A percentile compares a stretch with the other conserved stretches of the same genome.
Conservation (phyloP, 192 early-diverging fungal genomes). For the Thamnidium elegans region DNA sequence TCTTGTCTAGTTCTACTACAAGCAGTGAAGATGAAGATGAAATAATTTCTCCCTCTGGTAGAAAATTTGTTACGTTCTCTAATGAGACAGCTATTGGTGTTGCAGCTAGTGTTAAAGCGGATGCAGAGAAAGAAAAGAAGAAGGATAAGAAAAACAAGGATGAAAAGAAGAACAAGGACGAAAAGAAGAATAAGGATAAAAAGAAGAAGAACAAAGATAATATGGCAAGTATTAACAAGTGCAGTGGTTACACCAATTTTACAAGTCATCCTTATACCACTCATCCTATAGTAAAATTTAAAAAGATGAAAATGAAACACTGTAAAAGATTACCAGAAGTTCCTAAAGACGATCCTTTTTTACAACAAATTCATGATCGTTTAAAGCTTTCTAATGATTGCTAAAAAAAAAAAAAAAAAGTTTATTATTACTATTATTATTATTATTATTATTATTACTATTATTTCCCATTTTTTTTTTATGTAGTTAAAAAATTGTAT, state of each 20-base stretch:
- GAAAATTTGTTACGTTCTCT: constrained; percentile 9
- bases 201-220: constrained; percentile 1
- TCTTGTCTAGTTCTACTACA: too few relatives aligned
- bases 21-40: constrained; percentile 1
- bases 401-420: not conserved
- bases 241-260: constrained; percentile 12
- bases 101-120: not conserved
- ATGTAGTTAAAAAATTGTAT: not conserved
- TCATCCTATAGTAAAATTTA: constrained; percentile 20
- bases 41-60: not conserved
- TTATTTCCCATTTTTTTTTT: not conserved
- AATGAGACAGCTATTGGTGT: not conserved
- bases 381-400: not conserved
- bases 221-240: constrained; percentile 22
- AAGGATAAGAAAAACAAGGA: constrained; percentile 3
- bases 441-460: not conserved
- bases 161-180: not conserved
- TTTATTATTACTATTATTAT: not conserved
- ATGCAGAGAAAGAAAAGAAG: constrained; percentile 4
- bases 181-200: too few relatives aligned
- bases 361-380: constrained; percentile 7
- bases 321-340: constrained; percentile 5
- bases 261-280: constrained; percentile 16
- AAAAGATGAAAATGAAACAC: constrained; percentile 12
- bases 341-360: constrained; percentile 8